Base-by-base conservation (phyloP, 441 rosid species). In the Bruguiera hainesii region DNA sequence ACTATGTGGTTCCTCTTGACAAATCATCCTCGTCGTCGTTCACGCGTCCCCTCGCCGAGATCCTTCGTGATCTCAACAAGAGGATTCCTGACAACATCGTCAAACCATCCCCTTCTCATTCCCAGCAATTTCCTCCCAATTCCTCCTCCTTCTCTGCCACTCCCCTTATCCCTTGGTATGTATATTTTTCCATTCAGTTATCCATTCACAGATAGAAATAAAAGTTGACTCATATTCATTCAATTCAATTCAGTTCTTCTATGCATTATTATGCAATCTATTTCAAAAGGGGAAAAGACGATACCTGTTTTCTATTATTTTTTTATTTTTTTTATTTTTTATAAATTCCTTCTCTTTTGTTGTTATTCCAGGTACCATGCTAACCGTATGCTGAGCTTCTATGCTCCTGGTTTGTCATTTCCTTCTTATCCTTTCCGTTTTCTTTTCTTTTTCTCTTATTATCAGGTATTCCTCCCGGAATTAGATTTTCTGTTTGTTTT, bases 371-470 rank as follows among this genome's bases (percentile, higher is more conserved):
- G 98, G 98, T 89, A 76, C 79, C 97, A 94, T 73, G 98, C 98
- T 70, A 94, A 94, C 73, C 90, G 97, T 68, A 94, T 94, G 97
- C 70, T 94, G 68, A 94, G 97, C 87, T 94, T 94, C 88, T 89
- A 84, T 63, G 97, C 98, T 31, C 96, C 98, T 50, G 98, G 98
- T 92, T 72, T 66, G 89, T 78, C 57, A 33, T 0, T 23, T 55
- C 46, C 61, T 58, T 52, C 26, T 56, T 18, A 20, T 48, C 31
- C 46, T 49, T 48, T 61, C 33, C 33, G 21, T 52, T 61, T 19
- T 51, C 71, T 4, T 21, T 53, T 3, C 2, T 0, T 21, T 20
- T 21, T 9, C 15, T 21, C 28, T 19, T 53, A 4, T n/a, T 53
- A 3, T 8, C 57, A 53, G 26, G 28, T 21, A 1, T 53, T 7